Evolutionary conservation across 805 yeast species (phyloP), one percentile per base, ranked within the genome.

Genomic region (Candida endomychidarum): DNA sequence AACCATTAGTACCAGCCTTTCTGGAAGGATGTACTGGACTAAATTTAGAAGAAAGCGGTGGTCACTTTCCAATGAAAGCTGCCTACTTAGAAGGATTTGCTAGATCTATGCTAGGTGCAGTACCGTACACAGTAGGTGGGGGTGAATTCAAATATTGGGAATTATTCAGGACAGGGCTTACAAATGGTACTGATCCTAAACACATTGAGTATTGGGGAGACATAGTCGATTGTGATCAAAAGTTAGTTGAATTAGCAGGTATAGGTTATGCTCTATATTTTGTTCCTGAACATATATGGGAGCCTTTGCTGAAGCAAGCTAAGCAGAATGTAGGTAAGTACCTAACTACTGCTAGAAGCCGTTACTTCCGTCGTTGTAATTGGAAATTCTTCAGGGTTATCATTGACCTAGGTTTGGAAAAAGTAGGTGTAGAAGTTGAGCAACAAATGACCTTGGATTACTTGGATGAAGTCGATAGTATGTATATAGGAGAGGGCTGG

Each of bases 241-340:
- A 39, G 21, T 48, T 54, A 37, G 62, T 60, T n/a, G 63, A 59
- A 37, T 27, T 55, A 34, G 64, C 65, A 9, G 63, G 60, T 1
- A 18, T 59, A 25, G 62, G 60, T 4, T 57, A 45, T 41, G 57
- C 57, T 9, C 38, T 59, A 36, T 39, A 42, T 5, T 43, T 46
- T 39, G 49, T 49, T 9, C 58, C 63, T 3, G 54, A 57, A 29
- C 36, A 45, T 17, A 30, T 59, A 29, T 59, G 59, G 58, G 58
- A 57, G 1, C 64, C 65, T 3, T 38, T 59, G 36, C 14, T 39
- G 4, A 40, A 44, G 3, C 40, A 37, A 7, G 53, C 47, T 8
- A 53, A 56, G 42, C 27, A 41, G 19, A 47, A 45, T 36, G 50
- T 56, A 11, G 36, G 34, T 10, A 21, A 34, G 5, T 60, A 50